Evolutionary conservation across 1,139 yeast species (phyloP).

Genomic region (Zygoascus hellenicus): DNA sequence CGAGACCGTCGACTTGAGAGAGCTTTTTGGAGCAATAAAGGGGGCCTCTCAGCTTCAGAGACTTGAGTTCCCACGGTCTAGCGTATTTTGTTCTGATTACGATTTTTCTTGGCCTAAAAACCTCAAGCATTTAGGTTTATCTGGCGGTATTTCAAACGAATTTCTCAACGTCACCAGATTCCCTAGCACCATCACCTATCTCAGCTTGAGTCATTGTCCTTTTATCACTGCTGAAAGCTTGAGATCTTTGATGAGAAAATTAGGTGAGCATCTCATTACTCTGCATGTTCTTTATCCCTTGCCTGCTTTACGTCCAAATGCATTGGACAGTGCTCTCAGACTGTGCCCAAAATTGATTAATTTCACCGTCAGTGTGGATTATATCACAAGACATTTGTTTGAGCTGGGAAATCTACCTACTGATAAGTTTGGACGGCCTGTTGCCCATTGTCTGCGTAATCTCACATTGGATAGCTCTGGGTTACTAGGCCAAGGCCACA

Average conservation of each 20-base stretch:
- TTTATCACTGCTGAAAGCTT: slow-evolving; percentile 54
- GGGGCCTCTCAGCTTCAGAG: slow-evolving; percentile 59
- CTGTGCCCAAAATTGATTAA: slow-evolving; percentile 67
- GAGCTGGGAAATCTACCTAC: slow-evolving; percentile 29
- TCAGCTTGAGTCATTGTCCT: slow-evolving; percentile 89
- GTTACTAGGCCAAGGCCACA: slow-evolving; percentile 74
- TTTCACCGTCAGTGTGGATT: slow-evolving; percentile 73
- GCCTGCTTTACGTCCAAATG: slow-evolving; percentile 67
- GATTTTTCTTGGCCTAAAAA: slow-evolving; percentile 70
- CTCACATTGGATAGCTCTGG: slow-evolving; percentile 82
- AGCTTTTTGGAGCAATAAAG: slow-evolving; percentile 68
- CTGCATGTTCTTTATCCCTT: slow-evolving; percentile 77
- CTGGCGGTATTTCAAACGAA: slow-evolving; percentile 85
- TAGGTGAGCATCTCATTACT: slow-evolving; percentile 59
- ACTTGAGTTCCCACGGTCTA: slow-evolving; percentile 82
- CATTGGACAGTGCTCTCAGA: slow-evolving; percentile 66
- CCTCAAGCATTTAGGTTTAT: slow-evolving; percentile 62
- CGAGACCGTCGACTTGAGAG: slow-evolving; percentile 78
- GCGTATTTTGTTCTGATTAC: slow-evolving; percentile 65
- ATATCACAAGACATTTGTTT: slow-evolving; percentile 48
- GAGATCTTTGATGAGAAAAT: slow-evolving; percentile 50
- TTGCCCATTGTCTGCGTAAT: slow-evolving; percentile 53
- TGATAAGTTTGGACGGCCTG: slow-evolving; percentile 19
- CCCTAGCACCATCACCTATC: slow-evolving; percentile 62
- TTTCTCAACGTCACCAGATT: slow-evolving; percentile 62